A percentile compares a stretch with the other conserved stretches of the same genome.
Evolutionary conservation across 495 filamentous ascomycete species (phyloP).

Genomic region (Podospora conica): DNA sequence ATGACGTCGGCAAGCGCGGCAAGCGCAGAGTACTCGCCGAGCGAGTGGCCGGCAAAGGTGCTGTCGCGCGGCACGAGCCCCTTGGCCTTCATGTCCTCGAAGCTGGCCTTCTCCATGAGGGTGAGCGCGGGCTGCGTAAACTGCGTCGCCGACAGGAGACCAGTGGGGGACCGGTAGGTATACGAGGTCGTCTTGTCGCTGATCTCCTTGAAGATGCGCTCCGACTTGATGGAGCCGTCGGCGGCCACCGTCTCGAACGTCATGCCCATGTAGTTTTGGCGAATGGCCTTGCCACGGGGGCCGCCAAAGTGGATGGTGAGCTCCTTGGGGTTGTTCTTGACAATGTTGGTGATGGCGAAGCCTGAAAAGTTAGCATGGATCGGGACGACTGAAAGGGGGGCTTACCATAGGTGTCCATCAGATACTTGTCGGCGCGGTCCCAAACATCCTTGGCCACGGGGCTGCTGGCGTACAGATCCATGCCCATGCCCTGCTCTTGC

Average conservation of each 20-base stretch:
- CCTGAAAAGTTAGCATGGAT: conserved; percentile 49
- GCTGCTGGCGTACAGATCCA: conserved; percentile 94
- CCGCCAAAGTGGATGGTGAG: conserved; percentile 98
- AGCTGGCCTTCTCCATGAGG: conserved; percentile 98
- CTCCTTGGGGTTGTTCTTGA: conserved; percentile 99
- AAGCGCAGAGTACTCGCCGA: conserved; percentile 96
- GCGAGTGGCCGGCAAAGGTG: conserved; percentile 94
- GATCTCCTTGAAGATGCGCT: conserved; percentile 99
- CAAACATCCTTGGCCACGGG: conserved; percentile 93
- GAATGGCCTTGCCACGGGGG: conserved; percentile 91
- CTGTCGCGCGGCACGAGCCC: conserved; percentile 93
- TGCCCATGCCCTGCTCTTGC: conserved; percentile 99
- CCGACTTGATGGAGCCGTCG: conserved; percentile 89
- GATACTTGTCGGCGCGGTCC: conserved; percentile 96
- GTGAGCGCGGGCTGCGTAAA: conserved; percentile 98
- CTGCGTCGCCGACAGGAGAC: conserved; percentile 93
- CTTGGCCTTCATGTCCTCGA: conserved; percentile 97
- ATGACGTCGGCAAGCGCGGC: conserved; percentile 97
- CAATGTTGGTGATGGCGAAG: conserved; percentile 95
- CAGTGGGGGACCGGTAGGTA: conserved; percentile 92
- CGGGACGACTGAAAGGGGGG: conserved; percentile 4
- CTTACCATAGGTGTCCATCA: conserved; percentile 96
- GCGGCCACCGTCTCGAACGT: conserved; percentile 93
- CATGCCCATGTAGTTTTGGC: conserved; percentile 99
- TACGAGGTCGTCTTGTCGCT: conserved; percentile 86